Evolutionary conservation across 148 eudicot species (phyloP), one percentile per base, ranked within the genome.

Genomic region (Fallopia convolvulus): DNA sequence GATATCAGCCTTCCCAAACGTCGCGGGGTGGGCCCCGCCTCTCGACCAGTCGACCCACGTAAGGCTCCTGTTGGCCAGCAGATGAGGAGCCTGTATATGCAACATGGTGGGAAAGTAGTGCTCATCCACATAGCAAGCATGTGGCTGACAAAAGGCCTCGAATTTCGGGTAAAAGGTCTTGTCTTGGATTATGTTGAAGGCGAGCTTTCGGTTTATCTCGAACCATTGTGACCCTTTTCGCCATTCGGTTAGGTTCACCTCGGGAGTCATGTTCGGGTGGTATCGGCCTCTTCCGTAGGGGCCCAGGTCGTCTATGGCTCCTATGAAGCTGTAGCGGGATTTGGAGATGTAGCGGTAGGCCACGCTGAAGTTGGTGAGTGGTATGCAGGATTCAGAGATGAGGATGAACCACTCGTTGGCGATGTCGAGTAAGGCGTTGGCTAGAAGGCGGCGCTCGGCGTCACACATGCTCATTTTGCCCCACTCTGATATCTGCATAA

Each of bases 381-480:
- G 80, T 8, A 77, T 68, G 80, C 80, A 77, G 52, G 80, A 32
- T 21, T 77, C 80, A 0, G 80, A 77, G 36, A 77, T 15, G 32
- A 77, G 80, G 75, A 77, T 39, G 48, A 77, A 77, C 65, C 75
- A 52, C 36, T 77, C 80, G 46, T 77, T 77, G 18, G 47, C 9
- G 14, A 70, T 7, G 18, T 77, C 80, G 18, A 77, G 80, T 21
- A 77, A 17, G 20, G 80, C 65, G 47, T 77, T 77, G 6, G 80
- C 80, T 2, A 77, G 53, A 36, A 77, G 80, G 2, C 80, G 50
- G 52, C 49, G 70, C 74, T 77, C 80, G 15, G 75, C 74, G 20
- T 70, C 80, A 52, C 80, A 77, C 80, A 77, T 77, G 80, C 75
- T 77, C 80, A 77, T 77, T 52, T 68, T 41, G 3, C 80, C 80